phyloP scores from a whole-genome alignment of 2,329 filamentous ascomycete genomes.

The Alternaria dauci region DNA sequence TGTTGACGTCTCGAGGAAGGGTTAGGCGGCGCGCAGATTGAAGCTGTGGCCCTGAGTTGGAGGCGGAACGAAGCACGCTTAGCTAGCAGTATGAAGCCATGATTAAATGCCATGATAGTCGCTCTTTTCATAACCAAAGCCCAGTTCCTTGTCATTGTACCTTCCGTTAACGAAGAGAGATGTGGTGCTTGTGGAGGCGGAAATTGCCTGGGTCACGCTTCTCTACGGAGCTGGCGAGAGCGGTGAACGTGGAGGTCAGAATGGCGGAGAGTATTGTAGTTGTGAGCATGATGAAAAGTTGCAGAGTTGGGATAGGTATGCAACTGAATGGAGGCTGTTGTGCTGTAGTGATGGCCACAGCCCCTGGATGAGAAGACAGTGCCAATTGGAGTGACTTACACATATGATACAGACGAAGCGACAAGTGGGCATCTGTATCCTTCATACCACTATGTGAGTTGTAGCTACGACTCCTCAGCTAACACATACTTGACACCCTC shows the following conservation, averaged over 20 bases:
- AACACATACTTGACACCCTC: conserved; percentile 38
- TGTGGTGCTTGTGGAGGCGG: not conserved
- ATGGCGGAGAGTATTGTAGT: not conserved
- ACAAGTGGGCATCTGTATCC: not conserved
- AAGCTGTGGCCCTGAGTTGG: not conserved
- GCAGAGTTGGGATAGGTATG: not conserved
- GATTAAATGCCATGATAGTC: not conserved
- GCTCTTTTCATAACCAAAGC: not conserved
- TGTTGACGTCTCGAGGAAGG: not conserved
- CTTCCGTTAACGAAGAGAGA: too few relatives aligned
- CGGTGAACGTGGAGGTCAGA: not conserved
- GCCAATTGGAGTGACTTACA: not conserved
- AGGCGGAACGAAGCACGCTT: not conserved
- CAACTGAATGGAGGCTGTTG: not conserved
- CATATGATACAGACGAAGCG: not conserved
- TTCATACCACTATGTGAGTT: not conserved
- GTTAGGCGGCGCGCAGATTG: not conserved
- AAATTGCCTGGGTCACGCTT: not conserved
- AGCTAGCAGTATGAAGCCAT: not conserved
- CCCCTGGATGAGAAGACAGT: not conserved
- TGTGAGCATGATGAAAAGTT: not conserved
- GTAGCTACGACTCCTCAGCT: not conserved
- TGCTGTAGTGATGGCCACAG: not conserved
- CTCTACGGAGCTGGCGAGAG: not conserved
- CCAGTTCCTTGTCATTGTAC: too few relatives aligned